phyloP scores from a whole-genome alignment of 2,329 filamentous ascomycete species.

The Sclerotinia spermophila region DNA sequence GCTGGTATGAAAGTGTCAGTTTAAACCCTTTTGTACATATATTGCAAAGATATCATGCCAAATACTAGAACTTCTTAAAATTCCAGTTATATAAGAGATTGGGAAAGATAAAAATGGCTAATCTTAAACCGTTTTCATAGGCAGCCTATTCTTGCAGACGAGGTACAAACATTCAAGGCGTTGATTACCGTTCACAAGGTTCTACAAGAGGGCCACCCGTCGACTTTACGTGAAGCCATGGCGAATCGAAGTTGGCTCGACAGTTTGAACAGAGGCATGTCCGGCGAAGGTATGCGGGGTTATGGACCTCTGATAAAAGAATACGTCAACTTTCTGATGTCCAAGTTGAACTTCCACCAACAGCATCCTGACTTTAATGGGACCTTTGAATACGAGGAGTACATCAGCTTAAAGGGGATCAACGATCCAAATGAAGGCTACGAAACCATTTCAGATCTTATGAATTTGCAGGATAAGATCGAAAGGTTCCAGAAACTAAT shows the following conservation, averaged over 20 bases:
- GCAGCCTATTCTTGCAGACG: constrained; percentile 96
- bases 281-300: constrained; percentile 79
- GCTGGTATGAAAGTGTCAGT: constrained; percentile 95
- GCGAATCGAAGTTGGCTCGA: constrained; percentile 88
- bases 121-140: constrained; percentile 44
- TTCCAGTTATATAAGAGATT: constrained; percentile 13
- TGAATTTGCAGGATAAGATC: constrained; percentile 96
- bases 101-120: constrained; percentile 12
- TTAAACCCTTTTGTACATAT: constrained; percentile 5
- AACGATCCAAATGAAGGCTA: constrained; percentile 98
- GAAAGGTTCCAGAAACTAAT: constrained; percentile 98
- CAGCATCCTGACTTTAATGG: constrained; percentile 98
- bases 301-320: constrained; percentile 92
- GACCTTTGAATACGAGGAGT: constrained; percentile 98
- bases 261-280: constrained; percentile 78
- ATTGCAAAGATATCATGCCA: neutral
- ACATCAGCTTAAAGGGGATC: constrained; percentile 95
- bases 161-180: constrained; percentile 98
- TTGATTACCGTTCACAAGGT: constrained; percentile 97
- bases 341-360: constrained; percentile 94
- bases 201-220: constrained; percentile 90
- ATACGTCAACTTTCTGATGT: constrained; percentile 92
- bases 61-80: neutral
- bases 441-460: constrained; percentile 94
- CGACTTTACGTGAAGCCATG: constrained; percentile 83